Evolutionary conservation across 202 grass and related monocot species (phyloP), one percentile per base, ranked within the genome.

Genomic region (Carex sylvatica): DNA sequence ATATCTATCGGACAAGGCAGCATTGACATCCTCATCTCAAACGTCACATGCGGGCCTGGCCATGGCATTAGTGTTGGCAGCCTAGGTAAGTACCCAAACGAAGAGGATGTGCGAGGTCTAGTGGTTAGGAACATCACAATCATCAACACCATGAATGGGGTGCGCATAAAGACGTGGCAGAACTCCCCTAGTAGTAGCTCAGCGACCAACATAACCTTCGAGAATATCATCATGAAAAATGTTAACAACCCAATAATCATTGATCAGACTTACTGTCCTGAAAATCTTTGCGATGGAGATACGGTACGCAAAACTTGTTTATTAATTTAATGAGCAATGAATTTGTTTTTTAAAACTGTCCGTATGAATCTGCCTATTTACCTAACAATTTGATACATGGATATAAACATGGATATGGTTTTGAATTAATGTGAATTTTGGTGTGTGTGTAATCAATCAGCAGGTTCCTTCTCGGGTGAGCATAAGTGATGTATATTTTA

Each of bases 61-160:
- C 92, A 95, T 11, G 92, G 92, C 62, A 92, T 95, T 81, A 95
- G 87, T 9, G 62, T 94, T 28, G 92, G 92, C 7, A 91, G 89
- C 71, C 74, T 94, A 0, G 92, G 92, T 4, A 84, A 77, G 24
- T 94, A 94, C 62, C 46, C 54, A 4, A 19, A 91, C 0, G 92
- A 94, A 73, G 89, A 78, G 2, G 89, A 94, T 20, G 92, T 94
- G 42, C 79, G 54, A 35, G 80, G 80, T 1, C 70, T 94, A 22
- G 20, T 89, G 3, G 42, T 94, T 49, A 72, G 59, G 11, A 87
- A 91, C 81, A 81, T 88, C 87, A 88, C 61, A 16, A 76, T 94
- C 22, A 35, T 42, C 20, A 83, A 71, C 47, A 94, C 89, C 2
- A 72, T 58, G 35, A 91, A 94, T 24, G 92, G 92, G 0, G 44